These are phyloP conservation scores for Aspergillus hancockii DNA, from an alignment of 495 filamentous ascomycete genomes.

Conservation along the genomic window DNA sequence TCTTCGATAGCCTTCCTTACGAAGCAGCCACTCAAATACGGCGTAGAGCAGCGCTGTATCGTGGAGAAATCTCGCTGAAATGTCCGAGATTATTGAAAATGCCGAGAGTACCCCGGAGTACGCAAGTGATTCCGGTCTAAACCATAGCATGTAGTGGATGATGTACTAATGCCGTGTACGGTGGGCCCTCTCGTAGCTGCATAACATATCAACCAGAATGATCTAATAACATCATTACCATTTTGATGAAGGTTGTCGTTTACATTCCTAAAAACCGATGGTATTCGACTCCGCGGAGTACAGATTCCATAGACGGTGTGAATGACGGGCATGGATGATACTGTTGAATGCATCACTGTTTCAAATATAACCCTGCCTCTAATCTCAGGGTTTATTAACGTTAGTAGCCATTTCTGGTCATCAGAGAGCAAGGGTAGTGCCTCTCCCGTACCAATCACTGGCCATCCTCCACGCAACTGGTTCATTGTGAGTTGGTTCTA, in stretches of 20 bases:
- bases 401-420: neutral
- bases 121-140: neutral
- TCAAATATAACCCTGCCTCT: neutral
- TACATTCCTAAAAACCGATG: neutral
- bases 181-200: neutral
- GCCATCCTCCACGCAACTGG: neutral
- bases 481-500: neutral
- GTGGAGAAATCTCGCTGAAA: neutral
- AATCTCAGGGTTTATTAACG: neutral
- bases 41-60: neutral
- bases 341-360: neutral
- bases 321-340: neutral
- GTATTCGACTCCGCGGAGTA: neutral
- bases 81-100: neutral
- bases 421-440: slow-evolving; percentile 1
- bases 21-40: neutral
- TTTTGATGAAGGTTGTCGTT: neutral
- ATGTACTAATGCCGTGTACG: neutral
- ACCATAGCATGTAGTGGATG: neutral
- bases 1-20: slow-evolving; percentile 1
- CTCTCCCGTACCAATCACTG: neutral
- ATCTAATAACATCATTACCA: neutral
- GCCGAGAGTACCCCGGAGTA: neutral
- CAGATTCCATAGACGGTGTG: neutral
- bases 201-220: neutral